phyloP scores from a whole-genome alignment of 257 asterid genomes.

The Voacanga thouarsii region DNA sequence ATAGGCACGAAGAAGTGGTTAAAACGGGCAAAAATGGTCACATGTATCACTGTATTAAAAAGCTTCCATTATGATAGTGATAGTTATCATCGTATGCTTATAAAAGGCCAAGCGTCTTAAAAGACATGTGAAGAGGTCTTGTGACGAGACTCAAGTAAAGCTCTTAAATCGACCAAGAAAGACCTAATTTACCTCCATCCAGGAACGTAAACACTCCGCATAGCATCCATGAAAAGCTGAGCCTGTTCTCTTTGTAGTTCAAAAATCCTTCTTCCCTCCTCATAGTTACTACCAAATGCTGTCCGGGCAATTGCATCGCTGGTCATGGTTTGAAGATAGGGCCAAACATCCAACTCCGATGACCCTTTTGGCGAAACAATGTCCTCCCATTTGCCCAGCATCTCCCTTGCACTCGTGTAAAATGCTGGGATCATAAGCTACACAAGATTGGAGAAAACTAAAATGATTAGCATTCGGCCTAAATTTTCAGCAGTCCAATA shows the following conservation, averaged over 20 bases:
- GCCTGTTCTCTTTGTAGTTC: slow-evolving; percentile 13
- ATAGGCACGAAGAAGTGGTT: not conserved
- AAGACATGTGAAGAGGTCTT: not conserved
- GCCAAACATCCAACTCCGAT: slow-evolving; percentile 25
- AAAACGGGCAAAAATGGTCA: not conserved
- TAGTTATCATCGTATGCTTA: too few species aligned
- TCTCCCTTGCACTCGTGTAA: slow-evolving; percentile 8
- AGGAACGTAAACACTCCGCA: slow-evolving; percentile 14
- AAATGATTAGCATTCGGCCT: not conserved
- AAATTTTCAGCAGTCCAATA: too few species aligned
- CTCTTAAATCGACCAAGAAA: not conserved
- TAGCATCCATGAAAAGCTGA: too few species aligned
- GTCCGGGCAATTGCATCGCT: slow-evolving; percentile 23
- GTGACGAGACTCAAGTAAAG: not conserved
- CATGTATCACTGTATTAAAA: not conserved
- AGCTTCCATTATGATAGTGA: too few species aligned
- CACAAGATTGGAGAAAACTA: not conserved
- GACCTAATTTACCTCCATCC: slow-evolving; percentile 17
- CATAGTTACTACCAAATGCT: slow-evolving; percentile 27
- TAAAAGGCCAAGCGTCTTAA: too few species aligned
- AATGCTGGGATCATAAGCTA: slow-evolving; percentile 25
- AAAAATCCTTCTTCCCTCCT: slow-evolving; percentile 24
- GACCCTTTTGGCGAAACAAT: slow-evolving; percentile 5
- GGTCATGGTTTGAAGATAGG: slow-evolving; percentile 15
- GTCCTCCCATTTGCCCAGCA: slow-evolving; percentile 23